Evolutionary conservation across 1,139 yeast species (phyloP).

Genomic region (Eremothecium sinecaudum): DNA sequence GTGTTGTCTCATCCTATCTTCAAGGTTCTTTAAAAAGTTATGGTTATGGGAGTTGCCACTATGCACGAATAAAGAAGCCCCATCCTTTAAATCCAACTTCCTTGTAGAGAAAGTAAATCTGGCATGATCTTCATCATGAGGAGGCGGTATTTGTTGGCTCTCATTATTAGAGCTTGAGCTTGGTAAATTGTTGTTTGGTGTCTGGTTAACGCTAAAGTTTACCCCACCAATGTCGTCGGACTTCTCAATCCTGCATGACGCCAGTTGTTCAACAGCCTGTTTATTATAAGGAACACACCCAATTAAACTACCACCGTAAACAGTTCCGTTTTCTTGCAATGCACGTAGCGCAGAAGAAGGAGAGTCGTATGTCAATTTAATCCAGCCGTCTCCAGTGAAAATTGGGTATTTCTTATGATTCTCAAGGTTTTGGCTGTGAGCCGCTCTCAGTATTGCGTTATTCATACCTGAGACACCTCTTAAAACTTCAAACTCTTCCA

Average conservation of each 20-base stretch:
- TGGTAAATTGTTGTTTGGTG: slow-evolving; percentile 7
- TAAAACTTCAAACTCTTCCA: slow-evolving; percentile 58
- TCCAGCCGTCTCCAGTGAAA: slow-evolving; percentile 81
- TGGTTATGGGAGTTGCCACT: slow-evolving; percentile 24
- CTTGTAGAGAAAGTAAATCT: slow-evolving; percentile 12
- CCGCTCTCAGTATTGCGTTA: slow-evolving; percentile 15
- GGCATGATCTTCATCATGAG: slow-evolving; percentile 3
- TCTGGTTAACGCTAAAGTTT: slow-evolving; percentile 8
- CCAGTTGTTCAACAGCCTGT: slow-evolving; percentile 52
- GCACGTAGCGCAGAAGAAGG: slow-evolving; percentile 75
- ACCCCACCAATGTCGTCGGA: slow-evolving; percentile 48
- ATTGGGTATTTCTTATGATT: slow-evolving; percentile 44
- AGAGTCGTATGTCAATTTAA: slow-evolving; percentile 72
- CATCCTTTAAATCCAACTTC: slow-evolving; percentile 24
- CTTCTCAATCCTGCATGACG: slow-evolving; percentile 44
- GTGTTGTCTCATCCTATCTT: slow-evolving; percentile 28
- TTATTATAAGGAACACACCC: slow-evolving; percentile 71
- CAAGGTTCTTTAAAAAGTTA: slow-evolving; percentile 30
- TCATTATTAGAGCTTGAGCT: slow-evolving; percentile 8
- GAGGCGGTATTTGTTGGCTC: slow-evolving; percentile 4
- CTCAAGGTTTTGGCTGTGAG: slow-evolving; percentile 11
- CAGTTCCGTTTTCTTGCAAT: slow-evolving; percentile 67
- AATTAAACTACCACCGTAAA: slow-evolving; percentile 58
- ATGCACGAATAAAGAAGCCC: slow-evolving; percentile 27
- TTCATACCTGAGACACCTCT: slow-evolving; percentile 26